phyloP scores from a whole-genome alignment of 768 basidiomycete species.

The Collybiopsis luxurians region DNA sequence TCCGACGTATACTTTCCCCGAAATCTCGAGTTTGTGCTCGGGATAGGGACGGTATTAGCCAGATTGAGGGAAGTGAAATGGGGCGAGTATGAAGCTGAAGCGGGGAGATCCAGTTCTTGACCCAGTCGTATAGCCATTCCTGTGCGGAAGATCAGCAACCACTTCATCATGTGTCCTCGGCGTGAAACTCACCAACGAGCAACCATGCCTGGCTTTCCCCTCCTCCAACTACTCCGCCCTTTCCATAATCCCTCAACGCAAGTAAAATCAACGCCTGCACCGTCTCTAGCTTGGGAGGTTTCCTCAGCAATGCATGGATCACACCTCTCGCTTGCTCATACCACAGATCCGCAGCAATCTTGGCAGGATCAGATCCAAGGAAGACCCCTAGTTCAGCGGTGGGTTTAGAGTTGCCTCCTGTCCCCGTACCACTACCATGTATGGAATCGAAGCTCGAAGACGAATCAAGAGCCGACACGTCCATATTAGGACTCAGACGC shows the following conservation, averaged over 20 bases:
- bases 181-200: constrained; percentile 16
- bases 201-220: constrained; percentile 26
- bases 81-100: not conserved
- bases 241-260: constrained; percentile 24
- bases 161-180: constrained; percentile 1
- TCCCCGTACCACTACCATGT: not conserved
- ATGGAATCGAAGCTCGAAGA: constrained; percentile 5
- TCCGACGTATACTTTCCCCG: not conserved
- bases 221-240: constrained; percentile 10
- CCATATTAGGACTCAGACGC: constrained; percentile 11
- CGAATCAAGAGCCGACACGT: constrained; percentile 10
- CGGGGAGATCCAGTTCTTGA: constrained; percentile 15
- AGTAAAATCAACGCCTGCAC: constrained; percentile 25
- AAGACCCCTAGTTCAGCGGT: not conserved
- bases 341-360: constrained; percentile 26
- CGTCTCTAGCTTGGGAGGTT: constrained; percentile 11
- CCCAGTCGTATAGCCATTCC: constrained; percentile 18
- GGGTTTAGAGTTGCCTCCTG: not conserved
- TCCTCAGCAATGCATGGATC: constrained; percentile 5
- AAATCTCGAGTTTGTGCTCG: not conserved
- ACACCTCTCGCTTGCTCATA: constrained; percentile 18
- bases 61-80: not conserved
- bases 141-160: not conserved
- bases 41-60: not conserved
- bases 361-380: constrained; percentile 13